phyloP scores from a whole-genome alignment of 73 alveolate genomes.

The Effrenium voratum region DNA sequence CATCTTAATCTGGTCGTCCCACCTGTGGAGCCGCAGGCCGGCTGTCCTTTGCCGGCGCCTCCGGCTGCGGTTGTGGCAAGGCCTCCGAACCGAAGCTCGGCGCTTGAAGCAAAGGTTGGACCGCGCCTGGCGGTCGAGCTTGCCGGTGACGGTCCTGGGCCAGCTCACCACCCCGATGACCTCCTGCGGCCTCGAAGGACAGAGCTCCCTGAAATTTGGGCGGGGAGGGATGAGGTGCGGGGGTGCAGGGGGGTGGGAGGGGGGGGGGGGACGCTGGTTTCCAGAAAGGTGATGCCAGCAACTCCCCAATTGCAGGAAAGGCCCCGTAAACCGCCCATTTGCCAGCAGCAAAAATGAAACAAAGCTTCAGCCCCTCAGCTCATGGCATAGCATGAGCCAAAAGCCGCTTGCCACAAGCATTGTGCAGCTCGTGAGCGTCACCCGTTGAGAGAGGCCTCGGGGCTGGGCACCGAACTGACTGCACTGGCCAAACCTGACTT shows the following conservation, averaged over 20 bases:
- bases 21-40: too few species aligned
- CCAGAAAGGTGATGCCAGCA: neutral
- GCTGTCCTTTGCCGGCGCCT: too few species aligned
- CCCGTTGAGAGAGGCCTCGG: slow-evolving; percentile 26
- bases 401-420: slow-evolving; percentile 9
- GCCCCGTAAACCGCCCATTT: neutral
- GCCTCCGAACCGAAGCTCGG: too few species aligned
- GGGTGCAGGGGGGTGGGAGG: neutral
- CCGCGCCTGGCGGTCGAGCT: slow-evolving; percentile 64
- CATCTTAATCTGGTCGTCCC: too few species aligned
- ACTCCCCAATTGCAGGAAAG: neutral
- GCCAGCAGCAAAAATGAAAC: neutral
- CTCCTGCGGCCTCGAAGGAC: slow-evolving; percentile 18
- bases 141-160: slow-evolving; percentile 71
- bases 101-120: too few species aligned
- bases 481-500: too few species aligned
- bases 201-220: too few species aligned
- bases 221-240: neutral
- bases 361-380: neutral
- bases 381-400: slow-evolving; percentile 45
- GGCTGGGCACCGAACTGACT: neutral
- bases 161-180: slow-evolving; percentile 48
- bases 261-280: neutral
- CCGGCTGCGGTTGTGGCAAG: too few species aligned
- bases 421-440: neutral